A percentile compares a stretch with the other conserved stretches of the same genome.
phyloP scores from a whole-genome alignment of 805 yeast species.

The Candida dajiaensis region DNA sequence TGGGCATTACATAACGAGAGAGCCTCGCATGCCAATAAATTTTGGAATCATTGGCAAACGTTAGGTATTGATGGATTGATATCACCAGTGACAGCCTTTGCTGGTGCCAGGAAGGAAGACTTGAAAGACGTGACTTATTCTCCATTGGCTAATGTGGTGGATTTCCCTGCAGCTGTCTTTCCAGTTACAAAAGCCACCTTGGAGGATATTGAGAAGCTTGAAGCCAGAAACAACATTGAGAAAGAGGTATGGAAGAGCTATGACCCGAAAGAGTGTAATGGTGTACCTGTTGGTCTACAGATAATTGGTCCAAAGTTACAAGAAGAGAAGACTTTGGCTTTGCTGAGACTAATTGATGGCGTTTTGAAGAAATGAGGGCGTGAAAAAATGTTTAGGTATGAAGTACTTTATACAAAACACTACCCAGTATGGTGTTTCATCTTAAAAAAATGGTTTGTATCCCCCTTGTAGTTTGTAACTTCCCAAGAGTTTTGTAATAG shows the following conservation, averaged over 20 bases:
- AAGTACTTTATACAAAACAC: no score
- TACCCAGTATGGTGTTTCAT: no score
- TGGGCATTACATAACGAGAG: constrained; percentile 37
- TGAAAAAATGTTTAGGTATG: no score
- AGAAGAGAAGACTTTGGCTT: constrained; percentile 17
- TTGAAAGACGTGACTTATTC: constrained; percentile 44
- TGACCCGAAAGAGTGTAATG: constrained; percentile 6
- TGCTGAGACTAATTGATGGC: background rate
- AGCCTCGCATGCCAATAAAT: constrained; percentile 29
- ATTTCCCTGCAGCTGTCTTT: constrained; percentile 45
- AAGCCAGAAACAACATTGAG: constrained; percentile 3
- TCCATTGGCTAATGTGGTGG: constrained; percentile 46
- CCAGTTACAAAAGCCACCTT: constrained; percentile 44
- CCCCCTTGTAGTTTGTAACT: no score
- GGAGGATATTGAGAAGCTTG: background rate
- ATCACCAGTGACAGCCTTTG: constrained; percentile 42
- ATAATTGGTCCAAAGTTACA: constrained; percentile 17
- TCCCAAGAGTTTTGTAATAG: no score
- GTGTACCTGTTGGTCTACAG: constrained; percentile 17
- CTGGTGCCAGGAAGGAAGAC: constrained; percentile 32
- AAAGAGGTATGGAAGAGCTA: constrained; percentile 5
- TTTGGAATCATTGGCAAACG: constrained; percentile 32
- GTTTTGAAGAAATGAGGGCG: no score
- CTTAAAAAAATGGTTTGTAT: no score
- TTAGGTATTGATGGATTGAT: constrained; percentile 43